Evolutionary conservation across 306 rosid genomes (phyloP).

Genomic region (Vigna nakashimae): DNA sequence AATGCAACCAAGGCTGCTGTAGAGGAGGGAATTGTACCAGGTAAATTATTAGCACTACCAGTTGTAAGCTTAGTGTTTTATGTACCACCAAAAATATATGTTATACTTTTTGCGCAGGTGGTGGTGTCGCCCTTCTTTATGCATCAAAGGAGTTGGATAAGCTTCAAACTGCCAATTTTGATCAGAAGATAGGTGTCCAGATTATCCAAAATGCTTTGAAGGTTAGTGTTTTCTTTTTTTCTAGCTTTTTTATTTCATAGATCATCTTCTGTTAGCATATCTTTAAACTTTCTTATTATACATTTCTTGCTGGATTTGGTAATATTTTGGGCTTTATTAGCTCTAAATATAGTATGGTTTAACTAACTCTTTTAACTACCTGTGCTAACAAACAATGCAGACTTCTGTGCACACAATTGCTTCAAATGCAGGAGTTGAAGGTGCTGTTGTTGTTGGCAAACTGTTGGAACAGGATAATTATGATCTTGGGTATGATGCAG

Average conservation of each 20-base stretch:
- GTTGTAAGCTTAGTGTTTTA: neutral
- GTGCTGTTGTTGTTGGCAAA: conserved; percentile 97
- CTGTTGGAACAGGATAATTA: conserved; percentile 82
- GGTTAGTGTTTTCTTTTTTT: conserved; percentile 47
- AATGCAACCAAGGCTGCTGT: conserved; percentile 99
- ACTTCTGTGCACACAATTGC: conserved; percentile 98
- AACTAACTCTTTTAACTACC: neutral
- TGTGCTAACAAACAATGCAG: conserved; percentile 49
- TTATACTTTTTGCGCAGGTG: conserved; percentile 56
- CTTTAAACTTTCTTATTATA: neutral
- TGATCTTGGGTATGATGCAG: conserved; percentile 96
- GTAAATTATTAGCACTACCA: conserved; percentile 39
- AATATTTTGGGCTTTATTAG: neutral
- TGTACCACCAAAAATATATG: neutral
- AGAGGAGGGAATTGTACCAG: conserved; percentile 95
- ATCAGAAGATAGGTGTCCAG: conserved; percentile 95
- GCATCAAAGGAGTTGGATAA: conserved; percentile 85
- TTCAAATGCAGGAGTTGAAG: conserved; percentile 95
- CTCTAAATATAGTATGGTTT: neutral
- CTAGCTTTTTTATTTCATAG: neutral
- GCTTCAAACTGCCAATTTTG: conserved; percentile 87
- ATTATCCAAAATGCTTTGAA: conserved; percentile 93
- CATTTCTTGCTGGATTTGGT: neutral
- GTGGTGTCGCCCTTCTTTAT: conserved; percentile 95
- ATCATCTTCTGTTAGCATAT: neutral